phyloP scores from a whole-genome alignment of 176 grass and related monocot genomes.

The Phoenix roebelenii region DNA sequence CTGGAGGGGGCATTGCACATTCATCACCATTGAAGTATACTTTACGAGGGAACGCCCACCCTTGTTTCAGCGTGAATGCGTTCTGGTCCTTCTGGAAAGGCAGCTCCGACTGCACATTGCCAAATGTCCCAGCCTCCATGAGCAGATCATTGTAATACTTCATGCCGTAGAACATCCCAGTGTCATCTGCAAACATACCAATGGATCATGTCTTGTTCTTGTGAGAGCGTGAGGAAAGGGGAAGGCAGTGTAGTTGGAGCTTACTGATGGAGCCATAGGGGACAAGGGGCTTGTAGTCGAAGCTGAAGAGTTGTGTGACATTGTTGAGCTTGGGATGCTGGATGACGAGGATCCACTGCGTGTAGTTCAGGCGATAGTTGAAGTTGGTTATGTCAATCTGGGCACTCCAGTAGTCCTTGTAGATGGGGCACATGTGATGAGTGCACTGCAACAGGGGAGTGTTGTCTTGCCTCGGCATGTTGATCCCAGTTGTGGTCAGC shows the following conservation, averaged over 20 bases:
- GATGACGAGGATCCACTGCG: slow-evolving; percentile 8
- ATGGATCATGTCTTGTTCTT: no score
- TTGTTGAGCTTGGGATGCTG: slow-evolving; percentile 20
- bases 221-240: neutral
- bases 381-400: slow-evolving; percentile 23
- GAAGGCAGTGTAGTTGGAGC: neutral
- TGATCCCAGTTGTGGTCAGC: neutral
- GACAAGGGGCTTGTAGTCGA: slow-evolving; percentile 17
- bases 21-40: slow-evolving; percentile 23
- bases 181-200: slow-evolving; percentile 5
- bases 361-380: slow-evolving; percentile 18
- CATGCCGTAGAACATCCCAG: slow-evolving; percentile 15
- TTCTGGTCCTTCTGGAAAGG: slow-evolving; percentile 3
- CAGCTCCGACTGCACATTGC: slow-evolving; percentile 19
- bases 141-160: slow-evolving; percentile 22
- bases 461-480: neutral
- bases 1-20: slow-evolving; percentile 6
- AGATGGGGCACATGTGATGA: slow-evolving; percentile 19
- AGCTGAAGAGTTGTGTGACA: slow-evolving; percentile 18
- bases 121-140: slow-evolving; percentile 10
- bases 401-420: slow-evolving; percentile 19
- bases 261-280: slow-evolving; percentile 12
- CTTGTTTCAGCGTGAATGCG: slow-evolving; percentile 19
- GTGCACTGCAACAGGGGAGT: slow-evolving; percentile 4
- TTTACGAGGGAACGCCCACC: slow-evolving; percentile 21